phyloP scores from a whole-genome alignment of 805 yeast species.

The Yamadazyma tumulicola region DNA sequence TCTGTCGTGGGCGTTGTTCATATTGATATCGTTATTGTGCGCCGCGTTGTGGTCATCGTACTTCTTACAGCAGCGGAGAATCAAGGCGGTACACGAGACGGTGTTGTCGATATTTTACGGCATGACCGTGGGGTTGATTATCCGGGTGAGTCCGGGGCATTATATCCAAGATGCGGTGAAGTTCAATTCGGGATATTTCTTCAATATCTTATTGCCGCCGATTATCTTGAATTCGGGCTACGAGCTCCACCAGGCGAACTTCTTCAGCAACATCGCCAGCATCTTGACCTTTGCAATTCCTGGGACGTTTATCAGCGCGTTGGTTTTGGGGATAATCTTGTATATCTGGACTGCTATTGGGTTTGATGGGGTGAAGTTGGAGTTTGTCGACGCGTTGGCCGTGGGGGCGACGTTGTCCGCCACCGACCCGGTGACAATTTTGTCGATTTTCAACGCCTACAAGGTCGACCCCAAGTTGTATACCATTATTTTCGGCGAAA shows the following conservation, averaged over 20 bases:
- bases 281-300: conserved; percentile 94
- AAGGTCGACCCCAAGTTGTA: conserved; percentile 97
- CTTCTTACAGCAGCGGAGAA: conserved; percentile 83
- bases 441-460: conserved; percentile 94
- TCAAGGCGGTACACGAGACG: conserved; percentile 96
- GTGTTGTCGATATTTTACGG: conserved; percentile 95
- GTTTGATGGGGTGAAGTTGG: conserved; percentile 78
- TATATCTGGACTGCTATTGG: conserved; percentile 91
- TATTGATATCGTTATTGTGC: conserved; percentile 72
- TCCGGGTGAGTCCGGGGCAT: conserved; percentile 91
- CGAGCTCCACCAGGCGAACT: conserved; percentile 92
- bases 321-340: conserved; percentile 83
- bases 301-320: conserved; percentile 90
- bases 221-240: conserved; percentile 95
- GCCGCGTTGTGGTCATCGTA: conserved; percentile 95
- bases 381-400: conserved; percentile 95
- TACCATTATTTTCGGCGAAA: conserved; percentile 96
- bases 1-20: conserved; percentile 96
- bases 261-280: conserved; percentile 87
- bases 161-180: conserved; percentile 96
- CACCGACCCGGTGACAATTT: conserved; percentile 96
- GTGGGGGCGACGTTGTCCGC: conserved; percentile 98
- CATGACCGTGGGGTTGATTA: conserved; percentile 89
- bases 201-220: conserved; percentile 92
- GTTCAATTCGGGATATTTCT: conserved; percentile 90